Evolutionary conservation across 441 rosid genomes (phyloP), one percentile per base, ranked within the genome.

Genomic region (Mallotus repandus): DNA sequence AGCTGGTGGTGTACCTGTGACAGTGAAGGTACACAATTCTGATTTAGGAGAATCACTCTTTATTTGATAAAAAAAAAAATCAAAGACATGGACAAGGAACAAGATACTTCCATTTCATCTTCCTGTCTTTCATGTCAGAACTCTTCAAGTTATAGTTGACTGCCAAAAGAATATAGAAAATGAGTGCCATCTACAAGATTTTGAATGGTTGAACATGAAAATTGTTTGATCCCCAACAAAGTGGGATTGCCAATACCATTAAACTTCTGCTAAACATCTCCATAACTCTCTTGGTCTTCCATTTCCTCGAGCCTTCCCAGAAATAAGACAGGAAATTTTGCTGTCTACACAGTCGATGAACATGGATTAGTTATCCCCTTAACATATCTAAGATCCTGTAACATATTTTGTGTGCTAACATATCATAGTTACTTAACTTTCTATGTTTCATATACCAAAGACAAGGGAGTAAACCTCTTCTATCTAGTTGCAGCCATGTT

Each of bases 221-320:
- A 29, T 29, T 29, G 3, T 29, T 1, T 29, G 32, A 29, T 29
- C 32, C 32, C 29, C 29, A 25, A 1, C 0, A 29, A 29, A 29
- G 32, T 29, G 48, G 10, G 22, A 68, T 38, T 50, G n/a, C 35
- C 55, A 9, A 41, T 18, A 21, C 29, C 48, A 73, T 89, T 3
- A 29, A 29, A 29, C 32, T 29, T 29, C 32, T 29, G 32, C 32
- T 29, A 3, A 29, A 29, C 32, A 29, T 29, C 32, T 29, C 3
- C 32, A 29, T 29, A 29, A 3, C 32, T 29, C 32, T 29, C 32
- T 29, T 29, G 32, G 2, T 29, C 32, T 29, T 29, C 32, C 32
- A 29, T 29, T 1, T 1, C 32, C 32, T 29, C 2, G 32, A 29
- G 32, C 32, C 32, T 29, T 29, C 32, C 29, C 32, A 29, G 32